Base-by-base conservation (phyloP, 1,139 yeast genomes). In the Pichia sp. region DNA sequence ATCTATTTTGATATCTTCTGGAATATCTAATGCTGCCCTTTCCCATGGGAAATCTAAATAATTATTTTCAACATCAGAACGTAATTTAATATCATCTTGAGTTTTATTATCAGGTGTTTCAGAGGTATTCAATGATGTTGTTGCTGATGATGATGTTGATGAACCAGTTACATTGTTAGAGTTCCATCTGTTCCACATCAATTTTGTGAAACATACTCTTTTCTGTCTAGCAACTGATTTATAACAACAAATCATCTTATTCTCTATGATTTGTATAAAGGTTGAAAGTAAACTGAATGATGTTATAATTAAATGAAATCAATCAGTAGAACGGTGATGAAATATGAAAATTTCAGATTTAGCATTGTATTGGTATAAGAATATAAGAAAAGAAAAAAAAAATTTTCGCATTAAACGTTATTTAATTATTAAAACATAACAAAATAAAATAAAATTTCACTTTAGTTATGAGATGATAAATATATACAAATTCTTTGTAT, bases 241-340 rank as follows among this genome's bases (percentile, higher is more conserved):
- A 8, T 23, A 42, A 10, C 30, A 23, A 27, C 41, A n/a, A n/a
- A n/a, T 36, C 23, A 42, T 27, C 45, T 39, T 42, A 12, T n/a
- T 11, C 35, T 22, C 22, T 16, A 20, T 8, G 10, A 7, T 30
- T n/a, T 30, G n/a, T 16, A 30, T 5, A 20, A 16, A 29, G 30
- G 30, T 29, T 3, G 11, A 29, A n/a, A n/a, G n/a, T n/a, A n/a
- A n/a, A n/a, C n/a, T 9, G 10, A 29, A 9, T 11, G 30, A 10
- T 29, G n/a, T 2, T 8, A 29, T n/a, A n/a, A n/a, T n/a, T n/a
- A n/a, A n/a, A n/a, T n/a, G n/a, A n/a, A n/a, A n/a, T n/a, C n/a
- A n/a, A n/a, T n/a, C n/a, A n/a, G n/a, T n/a, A n/a, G n/a, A n/a
- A n/a, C n/a, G n/a, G n/a, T n/a, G n/a, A n/a, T n/a, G n/a, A n/a